Evolutionary conservation across 2,329 filamentous ascomycete genomes (phyloP).

Genomic region (Domatiomyces catenatus): DNA sequence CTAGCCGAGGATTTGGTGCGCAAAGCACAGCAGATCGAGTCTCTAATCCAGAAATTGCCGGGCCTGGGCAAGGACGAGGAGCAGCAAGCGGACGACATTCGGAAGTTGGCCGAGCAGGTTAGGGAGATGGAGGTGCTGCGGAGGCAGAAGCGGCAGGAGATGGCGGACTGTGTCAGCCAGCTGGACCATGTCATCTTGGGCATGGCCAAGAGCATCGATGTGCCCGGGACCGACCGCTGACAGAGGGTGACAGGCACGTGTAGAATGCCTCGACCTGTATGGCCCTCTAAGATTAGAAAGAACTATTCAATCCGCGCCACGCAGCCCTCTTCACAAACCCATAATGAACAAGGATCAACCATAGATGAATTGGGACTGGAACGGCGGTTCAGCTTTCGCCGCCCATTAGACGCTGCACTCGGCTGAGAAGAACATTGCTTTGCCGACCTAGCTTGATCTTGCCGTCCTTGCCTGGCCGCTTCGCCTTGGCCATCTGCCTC

Average conservation of each 20-base stretch:
- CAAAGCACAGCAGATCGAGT: constrained; percentile 37
- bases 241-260: neutral
- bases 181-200: constrained; percentile 26
- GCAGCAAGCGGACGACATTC: constrained; percentile 30
- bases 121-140: constrained; percentile 29
- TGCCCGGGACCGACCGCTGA: neutral
- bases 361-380: neutral
- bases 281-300: no score
- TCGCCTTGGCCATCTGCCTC: constrained; percentile 46
- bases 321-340: no score
- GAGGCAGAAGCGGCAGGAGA: constrained; percentile 26
- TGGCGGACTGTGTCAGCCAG: constrained; percentile 25
- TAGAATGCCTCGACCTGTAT: no score
- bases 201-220: constrained; percentile 14
- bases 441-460: constrained; percentile 69
- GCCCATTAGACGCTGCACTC: constrained; percentile 57
- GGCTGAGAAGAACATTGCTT: constrained; percentile 61
- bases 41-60: constrained; percentile 31
- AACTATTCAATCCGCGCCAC: no score
- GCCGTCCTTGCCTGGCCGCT: constrained; percentile 48
- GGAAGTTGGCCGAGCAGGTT: constrained; percentile 29
- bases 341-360: neutral
- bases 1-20: constrained; percentile 34
- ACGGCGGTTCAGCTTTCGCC: constrained; percentile 8
- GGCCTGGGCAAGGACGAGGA: constrained; percentile 31